These are phyloP conservation scores for Ogataea pignaliae DNA, from an alignment of 805 yeast species.

Conservation along the genomic window DNA sequence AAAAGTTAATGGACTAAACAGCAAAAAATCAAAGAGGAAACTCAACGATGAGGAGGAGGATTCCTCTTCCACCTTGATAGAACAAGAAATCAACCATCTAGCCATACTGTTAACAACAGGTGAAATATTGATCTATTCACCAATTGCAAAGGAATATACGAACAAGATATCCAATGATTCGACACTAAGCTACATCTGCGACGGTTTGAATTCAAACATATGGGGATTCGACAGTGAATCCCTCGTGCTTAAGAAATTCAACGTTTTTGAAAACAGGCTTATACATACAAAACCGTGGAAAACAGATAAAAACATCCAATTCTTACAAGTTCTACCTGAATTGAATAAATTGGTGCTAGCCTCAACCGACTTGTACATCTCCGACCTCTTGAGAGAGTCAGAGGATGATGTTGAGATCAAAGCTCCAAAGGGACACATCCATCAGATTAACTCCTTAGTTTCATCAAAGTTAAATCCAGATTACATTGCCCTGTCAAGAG, in stretches of 20 bases:
- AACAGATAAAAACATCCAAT: conserved; percentile 14
- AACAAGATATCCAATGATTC: conserved; percentile 33
- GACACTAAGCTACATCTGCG: conserved; percentile 24
- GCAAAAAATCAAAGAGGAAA: conserved; percentile 24
- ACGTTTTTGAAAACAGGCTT: conserved; percentile 19
- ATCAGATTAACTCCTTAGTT: conserved; percentile 31
- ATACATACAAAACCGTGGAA: conserved; percentile 18
- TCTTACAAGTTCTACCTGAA: conserved; percentile 7
- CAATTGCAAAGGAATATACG: conserved; percentile 35
- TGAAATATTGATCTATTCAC: conserved; percentile 41
- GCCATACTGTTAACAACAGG: conserved; percentile 29
- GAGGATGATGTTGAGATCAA: conserved; percentile 31
- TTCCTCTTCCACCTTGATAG: conserved; percentile 3
- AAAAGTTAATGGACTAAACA: conserved; percentile 1
- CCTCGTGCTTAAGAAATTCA: conserved; percentile 23
- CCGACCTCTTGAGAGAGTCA: conserved; percentile 24
- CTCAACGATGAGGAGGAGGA: conserved; percentile 2
- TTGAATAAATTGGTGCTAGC: conserved; percentile 21
- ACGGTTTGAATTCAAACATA: conserved; percentile 20
- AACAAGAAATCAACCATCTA: conserved; percentile 8
- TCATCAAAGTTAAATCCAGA: conserved; percentile 31
- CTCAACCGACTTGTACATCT: conserved; percentile 28
- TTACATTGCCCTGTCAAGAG: conserved; percentile 32
- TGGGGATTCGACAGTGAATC: conserved; percentile 28
- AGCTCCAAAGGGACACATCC: conserved; percentile 29